Percentiles rank a stretch among this genome's conserved stretches.
phyloP scores from a whole-genome alignment of 2,329 filamentous ascomycete species.

The Fusarium sp. region DNA sequence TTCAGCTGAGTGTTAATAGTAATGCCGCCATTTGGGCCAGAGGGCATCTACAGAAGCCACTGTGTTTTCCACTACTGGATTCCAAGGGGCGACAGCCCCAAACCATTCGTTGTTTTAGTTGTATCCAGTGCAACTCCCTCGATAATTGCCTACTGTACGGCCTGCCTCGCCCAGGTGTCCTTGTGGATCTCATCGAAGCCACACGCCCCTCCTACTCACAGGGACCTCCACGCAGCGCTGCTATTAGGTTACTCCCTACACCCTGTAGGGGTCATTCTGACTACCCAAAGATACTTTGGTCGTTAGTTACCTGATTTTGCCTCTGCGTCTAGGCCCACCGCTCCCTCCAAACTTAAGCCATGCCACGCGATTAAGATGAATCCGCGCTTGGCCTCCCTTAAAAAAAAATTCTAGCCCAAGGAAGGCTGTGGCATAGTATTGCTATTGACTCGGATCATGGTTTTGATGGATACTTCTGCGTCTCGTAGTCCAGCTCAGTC shows the following conservation, averaged over 20 bases:
- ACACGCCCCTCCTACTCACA: conserved; percentile 5
- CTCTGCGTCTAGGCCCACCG: conserved; percentile 4
- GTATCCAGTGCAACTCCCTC: conserved; percentile 18
- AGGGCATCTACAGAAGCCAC: not conserved
- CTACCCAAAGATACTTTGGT: not conserved
- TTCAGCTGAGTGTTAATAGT: conserved; percentile 1
- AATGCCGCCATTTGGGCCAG: not conserved
- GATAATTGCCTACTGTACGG: not conserved
- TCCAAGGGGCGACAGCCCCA: conserved; percentile 23
- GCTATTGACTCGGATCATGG: conserved; percentile 1
- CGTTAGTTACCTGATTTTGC: conserved; percentile 7
- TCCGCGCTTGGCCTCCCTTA: conserved; percentile 7
- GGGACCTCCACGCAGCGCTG: not conserved
- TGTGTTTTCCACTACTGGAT: conserved; percentile 22
- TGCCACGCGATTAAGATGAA: conserved; percentile 14
- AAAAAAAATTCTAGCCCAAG: not conserved
- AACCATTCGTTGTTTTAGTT: conserved; percentile 18
- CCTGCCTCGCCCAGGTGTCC: not conserved
- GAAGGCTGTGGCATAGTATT: not conserved
- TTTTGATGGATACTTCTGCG: conserved; percentile 5
- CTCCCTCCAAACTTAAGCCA: not conserved
- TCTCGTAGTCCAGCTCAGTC: conserved; percentile 8
- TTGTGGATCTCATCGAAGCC: not conserved
- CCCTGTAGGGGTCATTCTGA: not conserved
- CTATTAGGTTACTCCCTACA: conserved; percentile 3